Conservation (phyloP, 331 rosid species). For the Acacia pycnantha region DNA sequence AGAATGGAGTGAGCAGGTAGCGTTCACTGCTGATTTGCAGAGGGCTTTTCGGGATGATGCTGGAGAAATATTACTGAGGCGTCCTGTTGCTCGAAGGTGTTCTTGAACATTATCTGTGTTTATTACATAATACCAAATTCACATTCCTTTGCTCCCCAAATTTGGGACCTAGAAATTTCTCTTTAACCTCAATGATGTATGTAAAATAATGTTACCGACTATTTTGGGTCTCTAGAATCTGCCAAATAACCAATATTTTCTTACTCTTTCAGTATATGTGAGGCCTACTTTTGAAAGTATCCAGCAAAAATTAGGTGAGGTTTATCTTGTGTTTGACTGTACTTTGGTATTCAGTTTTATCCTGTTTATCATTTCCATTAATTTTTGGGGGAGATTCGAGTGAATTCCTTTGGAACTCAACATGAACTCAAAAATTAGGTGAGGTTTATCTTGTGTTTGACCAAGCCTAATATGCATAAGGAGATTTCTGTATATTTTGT, state of each 20-base stretch:
- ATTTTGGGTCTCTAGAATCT: not conserved
- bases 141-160: not conserved
- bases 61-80: too few relatives aligned
- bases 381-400: constrained; percentile 14
- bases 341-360: too few relatives aligned
- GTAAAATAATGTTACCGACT: not conserved
- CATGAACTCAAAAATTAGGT: too few relatives aligned
- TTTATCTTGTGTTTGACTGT: too few relatives aligned
- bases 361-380: constrained; percentile 3
- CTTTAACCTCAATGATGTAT: not conserved
- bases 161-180: not conserved
- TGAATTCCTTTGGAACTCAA: constrained; percentile 18
- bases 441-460: too few relatives aligned
- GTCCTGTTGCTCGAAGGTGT: too few relatives aligned
- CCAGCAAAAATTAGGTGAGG: too few relatives aligned
- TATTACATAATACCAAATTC: not conserved
- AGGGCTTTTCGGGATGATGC: too few relatives aligned
- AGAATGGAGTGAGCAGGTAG: too few relatives aligned
- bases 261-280: too few relatives aligned
- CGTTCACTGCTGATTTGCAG: too few relatives aligned
- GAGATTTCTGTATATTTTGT: not conserved
- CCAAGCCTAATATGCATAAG: not conserved
- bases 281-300: too few relatives aligned
- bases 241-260: constrained; percentile 12
- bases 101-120: not conserved